phyloP scores from a whole-genome alignment of 1,284 basidiomycete species.

The Heterobasidion parviporum region DNA sequence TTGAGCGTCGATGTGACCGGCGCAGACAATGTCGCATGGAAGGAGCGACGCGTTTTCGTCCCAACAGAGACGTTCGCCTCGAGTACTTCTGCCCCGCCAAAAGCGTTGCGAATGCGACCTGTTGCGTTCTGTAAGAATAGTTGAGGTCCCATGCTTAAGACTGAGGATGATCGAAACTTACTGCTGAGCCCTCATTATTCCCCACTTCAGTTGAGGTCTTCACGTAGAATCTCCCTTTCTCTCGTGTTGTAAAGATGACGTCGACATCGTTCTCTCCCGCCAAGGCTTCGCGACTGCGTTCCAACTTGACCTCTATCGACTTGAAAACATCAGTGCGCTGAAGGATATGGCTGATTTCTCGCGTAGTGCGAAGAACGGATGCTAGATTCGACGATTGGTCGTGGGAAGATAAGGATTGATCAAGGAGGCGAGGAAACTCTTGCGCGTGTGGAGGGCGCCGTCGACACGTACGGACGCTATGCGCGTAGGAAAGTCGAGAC shows the following conservation, averaged over 20 bases:
- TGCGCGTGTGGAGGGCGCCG: conserved; percentile 68
- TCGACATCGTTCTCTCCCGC: conserved; percentile 75
- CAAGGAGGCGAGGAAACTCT: conserved; percentile 74
- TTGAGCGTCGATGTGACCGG: conserved; percentile 53
- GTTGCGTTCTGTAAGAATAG: conserved; percentile 54
- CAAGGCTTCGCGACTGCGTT: conserved; percentile 49
- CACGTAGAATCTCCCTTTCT: conserved; percentile 73
- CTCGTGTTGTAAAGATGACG: conserved; percentile 71
- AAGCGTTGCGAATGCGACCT: conserved; percentile 77
- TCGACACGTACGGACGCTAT: conserved; percentile 75
- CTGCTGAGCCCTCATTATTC: conserved; percentile 87
- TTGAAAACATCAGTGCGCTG: conserved; percentile 70
- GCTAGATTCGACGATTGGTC: conserved; percentile 32
- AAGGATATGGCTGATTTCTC: conserved; percentile 58
- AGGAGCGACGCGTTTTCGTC: conserved; percentile 82
- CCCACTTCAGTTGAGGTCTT: conserved; percentile 91
- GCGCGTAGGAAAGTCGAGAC: conserved; percentile 19
- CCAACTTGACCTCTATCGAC: conserved; percentile 65
- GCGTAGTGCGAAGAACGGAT: conserved; percentile 60
- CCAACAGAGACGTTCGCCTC: conserved; percentile 82
- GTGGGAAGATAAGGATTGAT: conserved; percentile 55
- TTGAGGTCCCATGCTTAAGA: background rate
- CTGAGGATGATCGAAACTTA: conserved; percentile 30
- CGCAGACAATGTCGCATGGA: conserved; percentile 55
- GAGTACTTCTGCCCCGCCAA: conserved; percentile 88